Percentiles rank a stretch among this genome's conserved stretches.
Evolutionary conservation across 2,329 filamentous ascomycete species (phyloP).

Genomic region (Hypoxylon sp.): DNA sequence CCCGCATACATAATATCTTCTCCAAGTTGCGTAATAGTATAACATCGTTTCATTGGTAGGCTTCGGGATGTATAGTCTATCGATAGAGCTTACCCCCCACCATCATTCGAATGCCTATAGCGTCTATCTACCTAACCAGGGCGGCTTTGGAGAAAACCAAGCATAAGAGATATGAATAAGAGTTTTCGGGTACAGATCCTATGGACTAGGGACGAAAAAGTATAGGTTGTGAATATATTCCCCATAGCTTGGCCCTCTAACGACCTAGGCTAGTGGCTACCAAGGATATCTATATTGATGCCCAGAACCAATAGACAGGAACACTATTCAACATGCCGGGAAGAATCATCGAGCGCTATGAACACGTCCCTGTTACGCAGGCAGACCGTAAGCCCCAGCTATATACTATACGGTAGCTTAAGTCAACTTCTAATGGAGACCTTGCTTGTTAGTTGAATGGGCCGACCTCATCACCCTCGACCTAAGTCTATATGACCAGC

Average conservation of each 20-base stretch:
- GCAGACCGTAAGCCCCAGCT: constrained; percentile 47
- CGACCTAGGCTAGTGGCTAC: background rate
- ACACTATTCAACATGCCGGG: constrained; percentile 47
- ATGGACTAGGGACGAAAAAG: background rate
- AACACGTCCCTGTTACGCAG: constrained; percentile 52
- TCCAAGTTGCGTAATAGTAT: constrained; percentile 41
- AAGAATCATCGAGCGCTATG: constrained; percentile 49
- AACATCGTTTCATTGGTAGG: constrained; percentile 35
- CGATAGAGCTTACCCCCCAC: constrained; percentile 37
- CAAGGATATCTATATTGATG: constrained; percentile 27
- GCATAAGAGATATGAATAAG: constrained; percentile 34
- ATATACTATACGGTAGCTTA: background rate
- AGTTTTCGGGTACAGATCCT: constrained; percentile 9
- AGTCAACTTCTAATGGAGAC: background rate
- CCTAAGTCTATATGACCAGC: constrained; percentile 53
- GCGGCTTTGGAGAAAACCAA: background rate
- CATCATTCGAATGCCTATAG: constrained; percentile 6
- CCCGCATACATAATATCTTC: constrained; percentile 41
- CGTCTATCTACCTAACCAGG: constrained; percentile 20
- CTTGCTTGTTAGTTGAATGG: constrained; percentile 47
- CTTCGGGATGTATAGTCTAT: constrained; percentile 31
- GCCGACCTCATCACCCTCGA: constrained; percentile 54
- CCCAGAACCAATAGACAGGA: constrained; percentile 1
- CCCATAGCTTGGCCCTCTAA: constrained; percentile 1
- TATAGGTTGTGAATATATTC: constrained; percentile 27